Evolutionary conservation across 805 yeast species (phyloP).

Genomic region (Saturnispora saitoi): DNA sequence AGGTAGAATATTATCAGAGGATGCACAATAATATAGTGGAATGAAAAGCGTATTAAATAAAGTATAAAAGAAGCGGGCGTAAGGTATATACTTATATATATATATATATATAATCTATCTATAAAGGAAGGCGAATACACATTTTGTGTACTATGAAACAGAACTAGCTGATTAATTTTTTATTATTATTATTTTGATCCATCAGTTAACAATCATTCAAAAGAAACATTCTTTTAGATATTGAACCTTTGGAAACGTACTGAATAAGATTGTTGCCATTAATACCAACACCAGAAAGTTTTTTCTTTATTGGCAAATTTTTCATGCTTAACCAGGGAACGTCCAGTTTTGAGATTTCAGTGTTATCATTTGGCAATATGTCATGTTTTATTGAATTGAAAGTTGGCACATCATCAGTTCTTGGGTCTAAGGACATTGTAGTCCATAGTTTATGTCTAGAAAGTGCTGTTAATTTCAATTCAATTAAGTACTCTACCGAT

Average conservation of each 20-base stretch:
- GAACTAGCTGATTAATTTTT: not conserved
- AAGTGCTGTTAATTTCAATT: constrained; percentile 31
- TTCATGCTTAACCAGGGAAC: constrained; percentile 12
- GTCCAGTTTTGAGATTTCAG: constrained; percentile 2
- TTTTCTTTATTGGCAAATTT: constrained; percentile 1
- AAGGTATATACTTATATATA: not conserved
- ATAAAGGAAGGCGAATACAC: not conserved
- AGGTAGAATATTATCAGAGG: constrained; percentile 1
- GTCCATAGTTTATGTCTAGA: constrained; percentile 46
- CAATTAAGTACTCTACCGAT: constrained; percentile 3
- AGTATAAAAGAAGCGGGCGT: too few species aligned
- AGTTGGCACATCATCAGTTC: constrained; percentile 29
- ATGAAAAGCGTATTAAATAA: not conserved
- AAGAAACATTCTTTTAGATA: constrained; percentile 8
- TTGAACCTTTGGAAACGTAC: constrained; percentile 8
- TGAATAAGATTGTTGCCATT: constrained; percentile 6
- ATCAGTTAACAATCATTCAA: not conserved
- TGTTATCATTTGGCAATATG: not conserved
- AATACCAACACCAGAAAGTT: constrained; percentile 4
- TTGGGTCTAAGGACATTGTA: constrained; percentile 42
- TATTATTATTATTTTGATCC: not conserved
- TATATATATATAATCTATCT: not conserved
- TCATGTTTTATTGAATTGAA: constrained; percentile 2
- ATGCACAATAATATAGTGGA: not conserved
- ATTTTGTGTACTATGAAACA: not conserved